Percentiles rank a stretch among this genome's conserved stretches.
Evolutionary conservation across 345 rosid genomes (phyloP).

Genomic region (Brassica carinata): DNA sequence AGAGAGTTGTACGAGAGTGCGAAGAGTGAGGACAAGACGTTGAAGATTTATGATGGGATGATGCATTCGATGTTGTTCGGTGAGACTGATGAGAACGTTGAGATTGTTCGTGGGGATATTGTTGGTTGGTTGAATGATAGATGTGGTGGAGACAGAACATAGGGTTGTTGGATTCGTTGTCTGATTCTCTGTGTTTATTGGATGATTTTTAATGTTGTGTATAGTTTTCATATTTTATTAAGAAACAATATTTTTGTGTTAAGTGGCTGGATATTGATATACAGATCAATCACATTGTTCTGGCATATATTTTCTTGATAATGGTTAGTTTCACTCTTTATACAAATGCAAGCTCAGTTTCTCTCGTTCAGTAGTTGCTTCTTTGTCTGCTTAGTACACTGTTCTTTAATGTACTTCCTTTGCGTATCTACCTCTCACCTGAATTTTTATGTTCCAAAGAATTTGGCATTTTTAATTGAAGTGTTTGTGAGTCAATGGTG

Average conservation of each 20-base stretch:
- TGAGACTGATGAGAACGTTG: conserved; percentile 75
- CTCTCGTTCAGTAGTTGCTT: conserved; percentile 6
- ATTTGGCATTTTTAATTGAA: neutral
- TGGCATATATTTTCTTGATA: neutral
- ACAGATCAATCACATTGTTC: neutral
- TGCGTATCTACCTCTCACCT: neutral
- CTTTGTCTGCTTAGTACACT: neutral
- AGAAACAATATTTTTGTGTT: neutral
- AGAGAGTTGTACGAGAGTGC: conserved; percentile 56
- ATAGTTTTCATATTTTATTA: neutral
- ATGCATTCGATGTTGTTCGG: conserved; percentile 89
- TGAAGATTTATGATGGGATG: conserved; percentile 79
- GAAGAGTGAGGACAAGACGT: conserved; percentile 57
- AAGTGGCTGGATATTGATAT: neutral
- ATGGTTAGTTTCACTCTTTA: neutral
- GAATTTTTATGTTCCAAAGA: conserved; percentile 2
- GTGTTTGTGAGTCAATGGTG: neutral
- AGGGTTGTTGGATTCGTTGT: neutral
- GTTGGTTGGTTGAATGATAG: conserved; percentile 65
- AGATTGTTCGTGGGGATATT: conserved; percentile 63
- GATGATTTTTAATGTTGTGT: neutral
- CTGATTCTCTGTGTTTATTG: neutral
- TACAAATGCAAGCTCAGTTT: neutral
- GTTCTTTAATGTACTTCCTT: conserved; percentile 24
- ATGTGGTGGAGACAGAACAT: conserved; percentile 41